phyloP scores from a whole-genome alignment of 1,284 basidiomycete genomes.

The Coniferiporia sulphurascens region DNA sequence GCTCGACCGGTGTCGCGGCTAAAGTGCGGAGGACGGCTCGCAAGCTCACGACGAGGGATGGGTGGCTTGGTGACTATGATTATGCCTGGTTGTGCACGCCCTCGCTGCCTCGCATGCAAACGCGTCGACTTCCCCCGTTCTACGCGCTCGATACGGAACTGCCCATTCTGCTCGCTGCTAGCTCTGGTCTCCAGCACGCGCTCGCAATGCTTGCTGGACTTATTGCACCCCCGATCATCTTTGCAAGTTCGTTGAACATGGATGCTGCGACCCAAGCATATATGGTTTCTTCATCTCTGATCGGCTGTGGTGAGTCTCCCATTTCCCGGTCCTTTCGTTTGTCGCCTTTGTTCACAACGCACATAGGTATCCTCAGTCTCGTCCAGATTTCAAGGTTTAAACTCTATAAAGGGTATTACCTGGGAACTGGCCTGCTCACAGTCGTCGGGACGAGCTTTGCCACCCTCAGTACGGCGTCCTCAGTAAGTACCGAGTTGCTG shows the following conservation, averaged over 20 bases:
- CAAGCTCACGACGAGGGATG: constrained; percentile 46
- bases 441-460: constrained; percentile 87
- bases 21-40: constrained; percentile 20
- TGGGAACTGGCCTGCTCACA: constrained; percentile 75
- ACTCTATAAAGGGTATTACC: constrained; percentile 56
- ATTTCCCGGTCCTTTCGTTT: constrained; percentile 21
- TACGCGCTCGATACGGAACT: constrained; percentile 67
- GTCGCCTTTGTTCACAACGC: not conserved
- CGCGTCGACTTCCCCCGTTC: constrained; percentile 54
- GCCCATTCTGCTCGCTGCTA: constrained; percentile 63
- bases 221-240: constrained; percentile 77
- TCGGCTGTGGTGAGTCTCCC: constrained; percentile 57
- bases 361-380: constrained; percentile 62
- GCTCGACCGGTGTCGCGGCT: not conserved
- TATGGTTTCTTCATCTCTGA: constrained; percentile 78
- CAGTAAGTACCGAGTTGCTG: constrained; percentile 37
- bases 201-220: constrained; percentile 78
- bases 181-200: constrained; percentile 71
- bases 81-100: constrained; percentile 71
- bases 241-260: constrained; percentile 58
- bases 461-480: constrained; percentile 70
- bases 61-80: constrained; percentile 78
- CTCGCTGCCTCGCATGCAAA: constrained; percentile 47
- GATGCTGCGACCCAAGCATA: constrained; percentile 60
- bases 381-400: constrained; percentile 70